Conservation (phyloP, 495 filamentous ascomycete species). For the Trichoderma erinaceum region DNA sequence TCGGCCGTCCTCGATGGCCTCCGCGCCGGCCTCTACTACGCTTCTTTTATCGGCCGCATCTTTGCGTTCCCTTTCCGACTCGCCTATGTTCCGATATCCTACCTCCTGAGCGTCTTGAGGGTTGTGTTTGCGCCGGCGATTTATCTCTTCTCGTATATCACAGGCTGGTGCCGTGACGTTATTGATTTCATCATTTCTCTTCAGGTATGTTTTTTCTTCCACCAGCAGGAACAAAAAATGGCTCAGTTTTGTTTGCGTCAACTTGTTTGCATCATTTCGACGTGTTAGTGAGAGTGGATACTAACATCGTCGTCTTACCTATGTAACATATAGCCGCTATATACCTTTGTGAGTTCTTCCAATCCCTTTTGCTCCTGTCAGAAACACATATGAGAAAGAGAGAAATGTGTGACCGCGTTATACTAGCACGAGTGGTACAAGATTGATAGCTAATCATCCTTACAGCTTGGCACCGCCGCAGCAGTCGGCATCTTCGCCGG, state of each 20-base stretch:
- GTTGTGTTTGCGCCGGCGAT: conserved; percentile 32
- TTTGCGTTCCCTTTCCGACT: conserved; percentile 24
- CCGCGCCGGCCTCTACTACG: conserved; percentile 28
- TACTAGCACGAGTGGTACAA: not conserved
- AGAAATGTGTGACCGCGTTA: too few relatives aligned
- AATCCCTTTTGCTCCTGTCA: too few relatives aligned
- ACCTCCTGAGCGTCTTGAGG: conserved; percentile 22
- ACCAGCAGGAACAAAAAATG: not conserved
- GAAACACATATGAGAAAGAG: too few relatives aligned
- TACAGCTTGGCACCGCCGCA: conserved; percentile 49
- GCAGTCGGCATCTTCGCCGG: conserved; percentile 52
- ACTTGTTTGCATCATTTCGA: not conserved
- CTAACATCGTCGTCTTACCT: conserved; percentile 13
- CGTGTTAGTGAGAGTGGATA: not conserved
- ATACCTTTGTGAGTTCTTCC: conserved; percentile 44
- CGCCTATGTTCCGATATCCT: conserved; percentile 15
- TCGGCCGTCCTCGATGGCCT: conserved; percentile 21
- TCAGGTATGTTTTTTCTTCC: conserved; percentile 46
- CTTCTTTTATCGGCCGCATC: conserved; percentile 28
- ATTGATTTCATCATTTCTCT: conserved; percentile 47
- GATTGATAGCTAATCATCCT: not conserved
- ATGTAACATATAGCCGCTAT: conserved; percentile 45
- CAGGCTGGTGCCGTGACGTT: conserved; percentile 20
- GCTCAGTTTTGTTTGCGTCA: not conserved
- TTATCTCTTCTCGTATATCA: conserved; percentile 30